A percentile compares a stretch with the other conserved stretches of the same genome.
These are phyloP conservation scores for Iris macrosiphon DNA, from an alignment of 106 monocot species.

Conservation along the genomic window DNA sequence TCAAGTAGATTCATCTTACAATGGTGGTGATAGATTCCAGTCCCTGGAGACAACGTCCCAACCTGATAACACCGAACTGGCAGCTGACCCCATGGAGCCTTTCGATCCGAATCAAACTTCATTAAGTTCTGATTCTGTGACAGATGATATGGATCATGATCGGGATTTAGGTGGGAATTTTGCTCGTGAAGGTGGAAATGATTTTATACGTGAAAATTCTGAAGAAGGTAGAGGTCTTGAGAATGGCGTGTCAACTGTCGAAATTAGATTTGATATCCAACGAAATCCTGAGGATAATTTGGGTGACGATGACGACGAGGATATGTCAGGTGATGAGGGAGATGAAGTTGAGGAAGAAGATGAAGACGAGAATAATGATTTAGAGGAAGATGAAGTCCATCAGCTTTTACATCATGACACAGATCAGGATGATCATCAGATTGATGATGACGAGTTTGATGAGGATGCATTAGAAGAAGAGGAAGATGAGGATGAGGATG, in stretches of 20 bases:
- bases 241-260: slow-evolving; percentile 74
- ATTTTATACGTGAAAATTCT: slow-evolving; percentile 92
- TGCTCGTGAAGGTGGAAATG: slow-evolving; percentile 66
- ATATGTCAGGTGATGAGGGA: slow-evolving; percentile 66
- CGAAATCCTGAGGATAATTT: slow-evolving; percentile 48
- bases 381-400: slow-evolving; percentile 90
- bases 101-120: slow-evolving; percentile 51
- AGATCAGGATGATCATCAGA: slow-evolving; percentile 96
- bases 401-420: slow-evolving; percentile 90
- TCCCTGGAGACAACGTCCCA: slow-evolving; percentile 56
- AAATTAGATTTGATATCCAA: slow-evolving; percentile 86
- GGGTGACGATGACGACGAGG: slow-evolving; percentile 78
- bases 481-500: slow-evolving; percentile 89
- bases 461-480: slow-evolving; percentile 43
- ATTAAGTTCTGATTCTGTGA: slow-evolving; percentile 51
- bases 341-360: slow-evolving; percentile 68
- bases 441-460: slow-evolving; percentile 94
- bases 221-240: slow-evolving; percentile 56
- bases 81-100: slow-evolving; percentile 52
- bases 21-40: slow-evolving; percentile 45
- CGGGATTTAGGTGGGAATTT: slow-evolving; percentile 58
- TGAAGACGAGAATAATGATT: slow-evolving; percentile 77
- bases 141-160: slow-evolving; percentile 93
- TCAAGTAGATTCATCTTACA: slow-evolving; percentile 36
- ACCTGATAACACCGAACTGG: slow-evolving; percentile 47